Percentiles rank a stretch among this genome's conserved stretches.
These are phyloP conservation scores for Heliosperma pusillum DNA, from an alignment of 148 eudicot genomes.

Conservation along the genomic window DNA sequence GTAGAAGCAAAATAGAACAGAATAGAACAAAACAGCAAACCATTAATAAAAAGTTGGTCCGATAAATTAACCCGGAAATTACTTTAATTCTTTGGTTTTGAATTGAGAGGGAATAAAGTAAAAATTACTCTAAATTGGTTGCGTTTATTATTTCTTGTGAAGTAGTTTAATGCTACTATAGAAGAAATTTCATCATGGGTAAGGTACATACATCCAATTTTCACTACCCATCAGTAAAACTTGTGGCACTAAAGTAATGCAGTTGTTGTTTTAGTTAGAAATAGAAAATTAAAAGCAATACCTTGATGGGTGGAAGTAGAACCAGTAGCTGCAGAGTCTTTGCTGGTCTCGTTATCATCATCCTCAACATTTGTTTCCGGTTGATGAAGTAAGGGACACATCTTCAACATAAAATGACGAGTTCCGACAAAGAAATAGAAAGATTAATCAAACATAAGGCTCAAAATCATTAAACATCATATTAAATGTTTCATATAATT, in stretches of 20 bases:
- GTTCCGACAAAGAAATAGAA: neutral
- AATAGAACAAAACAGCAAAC: neutral
- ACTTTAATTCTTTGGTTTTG: neutral
- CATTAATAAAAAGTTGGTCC: neutral
- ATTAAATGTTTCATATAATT: neutral
- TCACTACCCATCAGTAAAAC: neutral
- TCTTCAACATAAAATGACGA: neutral
- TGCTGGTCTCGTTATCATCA: conserved; percentile 53
- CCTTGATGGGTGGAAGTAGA: conserved; percentile 42
- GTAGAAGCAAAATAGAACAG: too few relatives aligned
- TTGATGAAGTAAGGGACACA: conserved; percentile 14
- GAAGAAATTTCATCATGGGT: neutral
- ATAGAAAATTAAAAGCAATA: conserved; percentile 15
- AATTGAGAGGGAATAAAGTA: too few relatives aligned
- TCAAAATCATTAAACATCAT: too few relatives aligned
- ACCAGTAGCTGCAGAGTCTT: conserved; percentile 43
- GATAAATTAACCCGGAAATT: neutral
- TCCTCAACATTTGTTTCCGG: conserved; percentile 49
- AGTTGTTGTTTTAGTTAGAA: neutral
- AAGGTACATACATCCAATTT: neutral
- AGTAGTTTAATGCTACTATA: neutral
- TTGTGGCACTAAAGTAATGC: neutral
- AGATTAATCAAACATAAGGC: neutral
- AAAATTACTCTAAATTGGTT: neutral
- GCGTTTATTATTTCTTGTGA: neutral